Evolutionary conservation across 192 early-diverging fungal genomes (phyloP), one percentile per base, ranked within the genome.

Genomic region (Coemansia sp.): DNA sequence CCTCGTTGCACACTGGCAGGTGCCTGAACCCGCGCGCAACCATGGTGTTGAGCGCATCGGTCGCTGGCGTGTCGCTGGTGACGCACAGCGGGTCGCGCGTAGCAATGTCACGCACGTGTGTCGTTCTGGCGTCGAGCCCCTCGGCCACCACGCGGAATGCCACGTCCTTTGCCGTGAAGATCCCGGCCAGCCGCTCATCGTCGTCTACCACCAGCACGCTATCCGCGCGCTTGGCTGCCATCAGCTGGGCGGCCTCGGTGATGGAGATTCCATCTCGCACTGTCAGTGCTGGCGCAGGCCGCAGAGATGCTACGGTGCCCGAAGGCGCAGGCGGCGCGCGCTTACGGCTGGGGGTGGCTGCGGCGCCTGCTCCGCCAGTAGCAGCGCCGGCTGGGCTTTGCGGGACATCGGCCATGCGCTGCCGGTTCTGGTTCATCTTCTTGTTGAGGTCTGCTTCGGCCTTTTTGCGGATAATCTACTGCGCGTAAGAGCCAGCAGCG

Each of bases 141-240:
- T 88, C 88, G 16, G 93, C 96, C 16, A 97, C 94, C 14, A 98
- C 95, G 31, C 96, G 84, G 78, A 94, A 98, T 31, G 95, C 92
- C 50, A 99, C 84, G 82, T 99, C 97, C 83, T 98, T 99, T 59
- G 95, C 97, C 0, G 97, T 99, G 69, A 99, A 92, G 64, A 99
- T 99, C 35, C 96, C 97, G 5, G 86, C 84, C 63, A 99, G 85
- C 63, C 92, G 92, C 64, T 95, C 94, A 20, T 95, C 89, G 28
- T 90, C 88, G 73, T 96, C 92, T n/a, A 97, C 92, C 40, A 97
- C 90, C 9, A 99, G 85, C 38, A 99, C 93, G 68, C 93, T 93
- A 74, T 99, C 97, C 6, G 89, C 87, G 24, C 96, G 87, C 84
- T 98, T 98, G 18, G 97, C 97, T 5, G 97, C 96, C 96, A 99